Percentiles rank a stretch among this genome's conserved stretches.
Evolutionary conservation across 345 rosid species (phyloP).

Genomic region (Litchi chinensis): DNA sequence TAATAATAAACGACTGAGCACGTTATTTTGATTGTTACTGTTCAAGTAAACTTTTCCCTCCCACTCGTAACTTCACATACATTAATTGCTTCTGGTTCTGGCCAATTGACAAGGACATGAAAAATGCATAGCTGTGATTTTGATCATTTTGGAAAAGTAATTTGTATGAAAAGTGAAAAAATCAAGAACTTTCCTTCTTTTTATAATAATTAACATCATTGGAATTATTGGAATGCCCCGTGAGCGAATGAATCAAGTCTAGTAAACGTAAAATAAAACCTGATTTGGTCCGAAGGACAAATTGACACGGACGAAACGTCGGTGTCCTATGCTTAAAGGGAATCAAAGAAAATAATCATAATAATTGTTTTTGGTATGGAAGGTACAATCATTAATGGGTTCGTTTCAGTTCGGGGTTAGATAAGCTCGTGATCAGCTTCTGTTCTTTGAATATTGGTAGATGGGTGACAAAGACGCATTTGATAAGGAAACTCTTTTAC

Average conservation of each 20-base stretch:
- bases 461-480: background rate
- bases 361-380: no score
- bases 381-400: no score
- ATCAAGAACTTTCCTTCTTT: no score
- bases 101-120: background rate
- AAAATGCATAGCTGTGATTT: no score
- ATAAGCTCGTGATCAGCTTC: slow-evolving; percentile 49
- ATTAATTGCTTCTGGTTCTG: background rate
- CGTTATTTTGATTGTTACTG: no score
- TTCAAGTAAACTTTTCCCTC: background rate
- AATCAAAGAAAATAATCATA: no score
- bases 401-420: slow-evolving; percentile 23
- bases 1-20: no score
- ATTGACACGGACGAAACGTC: background rate
- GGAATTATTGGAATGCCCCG: background rate
- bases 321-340: background rate
- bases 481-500: no score
- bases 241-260: background rate
- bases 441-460: slow-evolving; percentile 23
- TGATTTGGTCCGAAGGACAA: no score
- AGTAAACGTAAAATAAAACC: no score
- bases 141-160: no score
- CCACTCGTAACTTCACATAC: background rate
- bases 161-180: no score
- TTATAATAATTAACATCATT: background rate